A percentile compares a stretch with the other conserved stretches of the same genome.
phyloP scores from a whole-genome alignment of 495 filamentous ascomycete species.

The Alectoria sarmentosa region DNA sequence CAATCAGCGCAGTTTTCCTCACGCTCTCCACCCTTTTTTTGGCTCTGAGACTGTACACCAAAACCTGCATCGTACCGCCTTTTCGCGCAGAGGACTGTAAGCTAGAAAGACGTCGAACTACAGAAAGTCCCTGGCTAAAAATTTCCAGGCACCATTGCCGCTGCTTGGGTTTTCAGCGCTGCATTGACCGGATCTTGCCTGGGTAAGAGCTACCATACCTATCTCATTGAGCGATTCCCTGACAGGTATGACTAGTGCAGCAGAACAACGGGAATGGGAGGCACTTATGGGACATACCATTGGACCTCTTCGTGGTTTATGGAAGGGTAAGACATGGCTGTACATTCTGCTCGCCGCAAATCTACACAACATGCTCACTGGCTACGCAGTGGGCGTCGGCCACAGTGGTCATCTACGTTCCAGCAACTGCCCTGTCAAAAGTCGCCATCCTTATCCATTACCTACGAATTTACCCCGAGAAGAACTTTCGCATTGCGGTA shows the following conservation, averaged over 20 bases:
- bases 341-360: too few relatives aligned
- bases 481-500: conserved; percentile 31
- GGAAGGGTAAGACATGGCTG: conserved; percentile 21
- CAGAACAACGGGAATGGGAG: conserved; percentile 25
- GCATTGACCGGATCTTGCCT: conserved; percentile 7
- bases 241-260: conserved; percentile 9
- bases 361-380: not conserved
- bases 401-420: conserved; percentile 34
- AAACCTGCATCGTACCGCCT: conserved; percentile 30
- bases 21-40: conserved; percentile 29
- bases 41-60: conserved; percentile 33
- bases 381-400: conserved; percentile 27
- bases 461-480: conserved; percentile 41
- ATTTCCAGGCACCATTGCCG: conserved; percentile 29
- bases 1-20: conserved; percentile 33
- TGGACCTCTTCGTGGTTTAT: conserved; percentile 16
- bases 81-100: conserved; percentile 37
- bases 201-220: too few relatives aligned
- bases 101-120: conserved; percentile 6
- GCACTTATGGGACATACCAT: conserved; percentile 31
- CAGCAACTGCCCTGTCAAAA: conserved; percentile 36
- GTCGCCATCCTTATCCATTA: conserved; percentile 43
- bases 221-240: not conserved
- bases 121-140: not conserved
- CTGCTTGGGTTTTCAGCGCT: conserved; percentile 25